Conservation (phyloP, 2,329 filamentous ascomycete species). For the Corniculantispora saksenae region DNA sequence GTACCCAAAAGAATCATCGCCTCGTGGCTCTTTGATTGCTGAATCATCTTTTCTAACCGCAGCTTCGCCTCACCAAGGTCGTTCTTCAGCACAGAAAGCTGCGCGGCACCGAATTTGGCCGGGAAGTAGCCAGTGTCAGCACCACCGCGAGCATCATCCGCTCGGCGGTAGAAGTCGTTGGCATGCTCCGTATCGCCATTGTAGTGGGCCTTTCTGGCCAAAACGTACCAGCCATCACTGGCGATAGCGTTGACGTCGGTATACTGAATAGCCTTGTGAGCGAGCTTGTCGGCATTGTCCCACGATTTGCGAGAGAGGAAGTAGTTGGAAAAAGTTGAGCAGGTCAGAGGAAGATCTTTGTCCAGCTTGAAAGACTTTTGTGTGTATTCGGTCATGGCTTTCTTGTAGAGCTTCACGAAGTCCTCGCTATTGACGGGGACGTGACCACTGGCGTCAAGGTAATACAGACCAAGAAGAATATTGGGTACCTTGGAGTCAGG, state of each 20-base stretch:
- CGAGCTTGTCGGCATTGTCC: slow-evolving; percentile 79
- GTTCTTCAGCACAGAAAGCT: slow-evolving; percentile 80
- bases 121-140: slow-evolving; percentile 89
- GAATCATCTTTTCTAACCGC: slow-evolving; percentile 89
- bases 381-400: slow-evolving; percentile 91
- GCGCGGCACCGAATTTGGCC: slow-evolving; percentile 90
- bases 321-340: slow-evolving; percentile 85
- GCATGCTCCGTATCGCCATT: slow-evolving; percentile 74
- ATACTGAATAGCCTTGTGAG: slow-evolving; percentile 89
- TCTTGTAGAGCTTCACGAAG: slow-evolving; percentile 84
- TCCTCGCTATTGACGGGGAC: slow-evolving; percentile 81
- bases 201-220: slow-evolving; percentile 89
- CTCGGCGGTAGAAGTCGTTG: slow-evolving; percentile 81
- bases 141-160: slow-evolving; percentile 89
- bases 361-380: slow-evolving; percentile 93
- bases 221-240: slow-evolving; percentile 95
- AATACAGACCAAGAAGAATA: slow-evolving; percentile 85
- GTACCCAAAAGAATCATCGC: slow-evolving; percentile 91
- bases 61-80: slow-evolving; percentile 92
- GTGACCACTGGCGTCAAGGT: slow-evolving; percentile 82
- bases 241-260: slow-evolving; percentile 96
- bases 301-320: slow-evolving; percentile 83
- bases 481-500: slow-evolving; percentile 87
- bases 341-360: slow-evolving; percentile 86
- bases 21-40: slow-evolving; percentile 79